Evolutionary conservation across 805 yeast genomes (phyloP).

Genomic region (Saccharomycopsis javanensis): DNA sequence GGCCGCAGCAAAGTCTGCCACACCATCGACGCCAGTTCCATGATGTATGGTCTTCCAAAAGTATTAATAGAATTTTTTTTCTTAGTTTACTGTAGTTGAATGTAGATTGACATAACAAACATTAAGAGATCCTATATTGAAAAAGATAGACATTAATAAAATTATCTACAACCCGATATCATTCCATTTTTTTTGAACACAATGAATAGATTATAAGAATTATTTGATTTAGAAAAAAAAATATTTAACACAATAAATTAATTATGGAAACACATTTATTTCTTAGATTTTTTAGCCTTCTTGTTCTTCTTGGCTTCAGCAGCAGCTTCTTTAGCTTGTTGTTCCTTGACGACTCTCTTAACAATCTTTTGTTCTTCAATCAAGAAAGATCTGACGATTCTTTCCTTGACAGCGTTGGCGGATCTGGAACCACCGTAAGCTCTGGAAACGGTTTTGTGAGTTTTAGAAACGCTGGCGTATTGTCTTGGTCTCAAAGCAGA

Average conservation of each 20-base stretch:
- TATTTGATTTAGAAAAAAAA: slow-evolving; percentile 2
- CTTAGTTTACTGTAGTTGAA: neutral
- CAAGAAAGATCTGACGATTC: slow-evolving; percentile 98
- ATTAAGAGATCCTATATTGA: neutral
- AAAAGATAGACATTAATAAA: neutral
- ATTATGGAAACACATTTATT: slow-evolving; percentile 6
- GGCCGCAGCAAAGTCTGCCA: neutral
- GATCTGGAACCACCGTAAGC: slow-evolving; percentile 99
- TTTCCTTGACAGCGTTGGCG: slow-evolving; percentile 98
- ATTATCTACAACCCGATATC: neutral
- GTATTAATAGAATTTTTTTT: neutral
- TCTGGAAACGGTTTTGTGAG: slow-evolving; percentile 97
- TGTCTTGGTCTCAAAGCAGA: slow-evolving; percentile 96
- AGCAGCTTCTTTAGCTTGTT: slow-evolving; percentile 78
- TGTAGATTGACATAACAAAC: neutral
- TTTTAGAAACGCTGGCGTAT: slow-evolving; percentile 90
- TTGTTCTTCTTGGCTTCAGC: slow-evolving; percentile 28
- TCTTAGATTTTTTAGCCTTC: slow-evolving; percentile 17
- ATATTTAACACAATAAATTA: slow-evolving; percentile 1
- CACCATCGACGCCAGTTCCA: neutral
- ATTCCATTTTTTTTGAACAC: neutral
- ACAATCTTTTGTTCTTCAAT: slow-evolving; percentile 99
- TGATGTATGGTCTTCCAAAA: neutral
- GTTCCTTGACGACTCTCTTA: slow-evolving; percentile 97
- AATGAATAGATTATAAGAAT: slow-evolving; percentile 1